Evolutionary conservation across 306 rosid species (phyloP), one percentile per base, ranked within the genome.

Genomic region (Trifolium repens): DNA sequence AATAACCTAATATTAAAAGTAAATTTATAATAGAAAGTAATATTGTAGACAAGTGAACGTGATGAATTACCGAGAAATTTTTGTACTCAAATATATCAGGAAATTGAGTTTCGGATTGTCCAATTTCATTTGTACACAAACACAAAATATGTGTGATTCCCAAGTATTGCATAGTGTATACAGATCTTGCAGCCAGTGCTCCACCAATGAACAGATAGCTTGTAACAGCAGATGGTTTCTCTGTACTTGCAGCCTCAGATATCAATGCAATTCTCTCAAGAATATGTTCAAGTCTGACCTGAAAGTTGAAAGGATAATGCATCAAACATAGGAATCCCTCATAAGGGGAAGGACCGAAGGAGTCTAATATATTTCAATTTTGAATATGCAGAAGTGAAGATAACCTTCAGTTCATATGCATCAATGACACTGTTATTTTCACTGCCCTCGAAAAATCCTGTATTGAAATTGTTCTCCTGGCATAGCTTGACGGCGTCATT

Each of bases 271-370:
- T 89, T 81, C 99, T 89, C 85, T 92, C 99, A 34, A 94, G 96
- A 72, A 92, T 92, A 83, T 94, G 99, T 84, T 92, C 99, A 70
- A 94, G 91, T 82, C 99, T 88, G 74, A 92, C 91, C 99, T 94
- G 92, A 62, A 83, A 68, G 67, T 84, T 76, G 67, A 55, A 60
- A 49, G 61, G 57, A 73, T 32, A 26, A 59, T 44, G 30, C 73
- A 54, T 60, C 77, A 49, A 32, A 19, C 37, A 69, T 67, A 30
- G 26, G 59, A 32, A 84, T 42, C 19, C 46, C 67, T 74, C 68
- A 52, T 46, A 61, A 50, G 58, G 39, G 39, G 74, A 60, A 62
- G 34, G 49, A 69, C 39, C 32, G 74, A 60, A 62, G 34, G 49
- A 69, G 68, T 8, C 9, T 49, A 35, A 10, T 11, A 35, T 50